Base-by-base conservation (phyloP, 176 grass and related monocot species). In the Oryza brachyantha region DNA sequence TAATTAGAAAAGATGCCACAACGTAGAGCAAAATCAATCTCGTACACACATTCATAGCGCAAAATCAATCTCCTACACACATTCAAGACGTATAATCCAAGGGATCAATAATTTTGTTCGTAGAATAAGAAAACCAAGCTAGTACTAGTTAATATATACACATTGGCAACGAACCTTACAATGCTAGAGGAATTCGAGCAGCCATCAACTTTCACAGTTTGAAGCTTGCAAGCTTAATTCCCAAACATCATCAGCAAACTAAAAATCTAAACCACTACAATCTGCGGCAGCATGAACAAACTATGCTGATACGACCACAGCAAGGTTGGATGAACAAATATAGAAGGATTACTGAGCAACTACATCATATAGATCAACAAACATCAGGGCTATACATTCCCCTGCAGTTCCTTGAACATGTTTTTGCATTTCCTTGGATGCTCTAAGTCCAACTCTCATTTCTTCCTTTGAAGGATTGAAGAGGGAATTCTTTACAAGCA, bases 381-480 rank as follows among this genome's bases (percentile, higher is more conserved):
- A 22, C 14, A 64, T 64, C 10, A 3, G 65, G 46, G 61, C 3
- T 40, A 7, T 58, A n/a, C 64, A 68, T 79, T 50, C 13, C 41
- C 40, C 71, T 69, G 19, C 48, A 45, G 42, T 68, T 43, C 37
- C 62, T 76, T 12, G 42, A 10, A 19, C 27, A 21, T n/a, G n/a
- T n/a, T 1, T 61, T 42, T 40, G 24, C 9, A 13, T 68, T 59
- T 64, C 81, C 67, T 25, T 35, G 29, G 26, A 54, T 37, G 10
- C 28, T 70, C 10, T 17, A 77, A 66, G 57, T 48, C 68, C 40
- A 42, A 61, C 16, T 70, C 70, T 27, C 8, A 35, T 27, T 68
- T 59, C 26, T 83, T 83, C 52, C 31, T 64, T 70, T n/a, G n/a
- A 70, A 63, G 24, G 41, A 63, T 62, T 29, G 1, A 40, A 36